Conservation (phyloP, 1,139 yeast species). For the Spathaspora jeffriesii region DNA sequence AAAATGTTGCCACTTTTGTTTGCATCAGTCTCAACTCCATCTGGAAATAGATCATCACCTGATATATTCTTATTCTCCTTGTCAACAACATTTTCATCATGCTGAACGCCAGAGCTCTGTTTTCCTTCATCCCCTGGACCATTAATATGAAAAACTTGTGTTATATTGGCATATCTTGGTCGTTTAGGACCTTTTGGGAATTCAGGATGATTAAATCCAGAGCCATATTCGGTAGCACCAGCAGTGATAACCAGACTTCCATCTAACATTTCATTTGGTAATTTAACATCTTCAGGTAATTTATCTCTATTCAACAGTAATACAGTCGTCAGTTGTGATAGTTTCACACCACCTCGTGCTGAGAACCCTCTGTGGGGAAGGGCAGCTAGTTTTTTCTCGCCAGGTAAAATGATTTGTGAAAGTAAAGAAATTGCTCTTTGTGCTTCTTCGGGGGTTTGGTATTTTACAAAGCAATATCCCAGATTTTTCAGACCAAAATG, state of each 20-base stretch:
- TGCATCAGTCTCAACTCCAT: background rate
- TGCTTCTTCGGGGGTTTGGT: slow-evolving; percentile 52
- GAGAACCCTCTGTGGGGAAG: too few species aligned
- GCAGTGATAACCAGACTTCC: background rate
- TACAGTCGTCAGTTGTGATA: slow-evolving; percentile 26
- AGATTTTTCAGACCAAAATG: slow-evolving; percentile 67
- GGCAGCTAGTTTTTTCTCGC: slow-evolving; percentile 42
- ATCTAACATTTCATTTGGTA: slow-evolving; percentile 51
- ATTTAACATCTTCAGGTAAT: slow-evolving; percentile 54
- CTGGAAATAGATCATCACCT: background rate
- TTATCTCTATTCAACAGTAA: slow-evolving; percentile 33
- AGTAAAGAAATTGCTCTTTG: slow-evolving; percentile 44
- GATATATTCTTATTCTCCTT: too few species aligned
- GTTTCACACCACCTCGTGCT: slow-evolving; percentile 20
- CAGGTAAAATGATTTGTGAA: slow-evolving; percentile 26
- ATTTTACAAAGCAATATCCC: slow-evolving; percentile 67
- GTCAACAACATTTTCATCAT: too few species aligned
- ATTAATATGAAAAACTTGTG: background rate
- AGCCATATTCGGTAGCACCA: background rate
- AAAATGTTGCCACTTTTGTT: background rate
- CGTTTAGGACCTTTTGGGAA: background rate
- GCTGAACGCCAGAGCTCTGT: too few species aligned
- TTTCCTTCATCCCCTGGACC: too few species aligned
- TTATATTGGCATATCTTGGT: background rate
- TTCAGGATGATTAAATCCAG: background rate